These are phyloP conservation scores for Neurospora hispaniola DNA, from an alignment of 495 filamentous ascomycete genomes.

Conservation along the genomic window DNA sequence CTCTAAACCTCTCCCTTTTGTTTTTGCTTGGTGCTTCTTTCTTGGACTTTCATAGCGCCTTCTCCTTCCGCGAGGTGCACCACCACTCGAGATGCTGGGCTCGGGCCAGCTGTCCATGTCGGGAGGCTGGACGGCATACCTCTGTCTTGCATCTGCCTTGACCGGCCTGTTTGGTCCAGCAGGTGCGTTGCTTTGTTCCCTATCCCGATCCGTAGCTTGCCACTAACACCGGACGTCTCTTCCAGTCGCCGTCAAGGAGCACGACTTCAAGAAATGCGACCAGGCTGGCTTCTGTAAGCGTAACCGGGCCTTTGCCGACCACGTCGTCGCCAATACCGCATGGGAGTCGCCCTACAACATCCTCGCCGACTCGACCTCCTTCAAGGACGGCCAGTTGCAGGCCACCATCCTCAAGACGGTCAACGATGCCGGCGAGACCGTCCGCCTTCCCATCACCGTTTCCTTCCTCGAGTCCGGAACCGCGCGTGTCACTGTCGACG, in stretches of 20 bases:
- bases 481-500: slow-evolving; percentile 79
- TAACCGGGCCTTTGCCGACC: slow-evolving; percentile 81
- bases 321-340: slow-evolving; percentile 47
- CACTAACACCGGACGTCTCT: slow-evolving; percentile 3
- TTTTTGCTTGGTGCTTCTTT: not conserved
- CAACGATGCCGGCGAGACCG: slow-evolving; percentile 45
- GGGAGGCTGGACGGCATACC: slow-evolving; percentile 44
- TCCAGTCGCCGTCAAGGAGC: slow-evolving; percentile 76
- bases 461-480: slow-evolving; percentile 83
- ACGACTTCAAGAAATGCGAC: slow-evolving; percentile 89
- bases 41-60: slow-evolving; percentile 1
- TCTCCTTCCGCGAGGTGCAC: not conserved
- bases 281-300: slow-evolving; percentile 96
- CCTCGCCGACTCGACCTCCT: slow-evolving; percentile 54
- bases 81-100: slow-evolving; percentile 24
- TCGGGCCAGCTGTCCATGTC: slow-evolving; percentile 35
- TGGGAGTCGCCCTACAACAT: slow-evolving; percentile 82
- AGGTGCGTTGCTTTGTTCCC: slow-evolving; percentile 27
- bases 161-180: slow-evolving; percentile 36
- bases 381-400: slow-evolving; percentile 69
- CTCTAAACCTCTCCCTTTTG: slow-evolving; percentile 4
- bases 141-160: slow-evolving; percentile 35
- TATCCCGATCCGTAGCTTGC: not conserved
- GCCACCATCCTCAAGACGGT: slow-evolving; percentile 71
- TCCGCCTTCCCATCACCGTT: slow-evolving; percentile 72